Evolutionary conservation across 345 rosid species (phyloP).

Genomic region (Angophora floribunda): DNA sequence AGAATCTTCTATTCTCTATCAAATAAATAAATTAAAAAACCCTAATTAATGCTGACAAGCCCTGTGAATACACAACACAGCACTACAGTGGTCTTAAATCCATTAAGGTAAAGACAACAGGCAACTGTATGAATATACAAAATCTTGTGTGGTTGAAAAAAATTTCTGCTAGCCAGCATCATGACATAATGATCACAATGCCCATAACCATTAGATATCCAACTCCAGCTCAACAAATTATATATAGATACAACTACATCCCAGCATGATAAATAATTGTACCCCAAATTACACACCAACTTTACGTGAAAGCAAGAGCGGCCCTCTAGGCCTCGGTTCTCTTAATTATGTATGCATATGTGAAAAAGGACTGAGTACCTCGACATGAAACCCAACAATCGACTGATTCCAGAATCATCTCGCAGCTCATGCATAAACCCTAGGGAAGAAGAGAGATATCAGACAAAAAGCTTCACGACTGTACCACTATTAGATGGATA

Average conservation of each 20-base stretch:
- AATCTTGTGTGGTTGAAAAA: neutral
- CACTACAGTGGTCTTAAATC: neutral
- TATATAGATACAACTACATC: neutral
- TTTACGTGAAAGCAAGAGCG: neutral
- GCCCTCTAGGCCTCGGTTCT: neutral
- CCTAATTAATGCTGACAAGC: neutral
- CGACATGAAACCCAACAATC: slow-evolving; percentile 81
- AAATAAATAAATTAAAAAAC: neutral
- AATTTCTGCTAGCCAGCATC: neutral
- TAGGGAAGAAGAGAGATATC: slow-evolving; percentile 4
- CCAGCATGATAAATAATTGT: neutral
- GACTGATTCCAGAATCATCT: slow-evolving; percentile 69
- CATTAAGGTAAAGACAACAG: neutral
- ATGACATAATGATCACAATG: neutral
- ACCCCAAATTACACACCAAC: neutral
- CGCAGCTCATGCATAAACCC: slow-evolving; percentile 64
- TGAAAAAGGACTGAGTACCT: slow-evolving; percentile 28
- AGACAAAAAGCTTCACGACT: neutral
- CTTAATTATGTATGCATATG: neutral
- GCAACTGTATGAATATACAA: neutral
- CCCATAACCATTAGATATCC: neutral
- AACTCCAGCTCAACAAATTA: neutral
- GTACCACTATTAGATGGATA: neutral
- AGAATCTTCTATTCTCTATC: neutral
- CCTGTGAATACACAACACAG: neutral